Base-by-base conservation (phyloP, 495 filamentous ascomycete species). In the Lasiosphaeria miniovina region DNA sequence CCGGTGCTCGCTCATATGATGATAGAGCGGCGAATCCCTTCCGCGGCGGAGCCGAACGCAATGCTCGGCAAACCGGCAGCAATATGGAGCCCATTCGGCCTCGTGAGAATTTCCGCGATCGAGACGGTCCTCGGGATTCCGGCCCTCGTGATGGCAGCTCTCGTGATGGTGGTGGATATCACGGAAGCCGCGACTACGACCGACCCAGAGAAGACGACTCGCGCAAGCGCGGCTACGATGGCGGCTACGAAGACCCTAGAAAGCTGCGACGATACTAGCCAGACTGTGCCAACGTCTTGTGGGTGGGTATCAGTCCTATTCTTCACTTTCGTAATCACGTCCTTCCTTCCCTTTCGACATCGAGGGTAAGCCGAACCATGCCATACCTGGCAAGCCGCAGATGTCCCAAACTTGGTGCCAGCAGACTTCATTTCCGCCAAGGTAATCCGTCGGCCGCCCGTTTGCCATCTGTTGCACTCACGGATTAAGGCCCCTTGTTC, bases 181-280 rank as follows among this genome's bases (percentile, higher is more conserved):
- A 76, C 57, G 76, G 74, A 61, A 54, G 69, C 58, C 64, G 71
- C 57, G 81, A 83, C 40, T 76, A 80, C 59, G 66, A 75, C 54
- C 8, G n/a, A n/a, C 43, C 43, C 7, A 7, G 43, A 46, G 36
- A 68, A 68, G 79, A 88, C 70, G 85, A 86, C 61, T 83, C 79
- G 62, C 77, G 86, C 49, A 84, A 82, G 65, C 81, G 85, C 62
- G 77, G 80, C 35, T 84, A 80, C 65, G 88, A 91, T 54, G 84
- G 84, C 57, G 81, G 83, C 61, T 86, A 90, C 69, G 89, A 93
- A 65, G 90, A 94, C 71, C 85, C 88, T 41, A 84, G 91, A 57
- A 88, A 86, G 69, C 82, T 90, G 67, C 84, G 89, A 72, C 86
- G 90, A 67, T 92, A 93, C 77, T 91, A 69, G 73, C 59, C 66